These are phyloP conservation scores for Coemansia sp. DNA, from an alignment of 192 early-diverging fungal species.

Conservation along the genomic window DNA sequence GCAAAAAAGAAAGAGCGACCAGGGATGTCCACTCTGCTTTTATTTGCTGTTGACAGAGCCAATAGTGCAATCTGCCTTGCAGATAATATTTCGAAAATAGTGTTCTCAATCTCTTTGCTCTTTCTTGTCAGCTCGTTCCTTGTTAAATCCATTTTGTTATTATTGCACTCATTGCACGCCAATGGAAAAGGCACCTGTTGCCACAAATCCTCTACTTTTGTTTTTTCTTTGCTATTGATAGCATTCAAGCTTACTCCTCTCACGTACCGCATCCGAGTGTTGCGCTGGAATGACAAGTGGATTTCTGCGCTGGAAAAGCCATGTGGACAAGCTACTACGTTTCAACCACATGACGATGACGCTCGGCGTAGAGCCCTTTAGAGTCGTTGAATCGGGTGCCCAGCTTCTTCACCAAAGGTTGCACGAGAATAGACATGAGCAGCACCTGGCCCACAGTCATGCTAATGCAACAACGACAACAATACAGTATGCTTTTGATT, in stretches of 20 bases:
- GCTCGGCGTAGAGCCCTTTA: constrained; percentile 41
- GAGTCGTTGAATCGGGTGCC: constrained; percentile 23
- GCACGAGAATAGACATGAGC: constrained; percentile 15
- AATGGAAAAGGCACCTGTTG: not conserved
- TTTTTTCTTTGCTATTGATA: not conserved
- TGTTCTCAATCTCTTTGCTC: not conserved
- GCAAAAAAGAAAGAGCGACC: too few species aligned
- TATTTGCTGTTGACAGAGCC: not conserved
- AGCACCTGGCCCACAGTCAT: constrained; percentile 18
- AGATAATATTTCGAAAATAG: not conserved
- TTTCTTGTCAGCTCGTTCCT: not conserved
- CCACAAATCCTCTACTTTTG: not conserved
- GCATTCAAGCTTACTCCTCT: too few species aligned
- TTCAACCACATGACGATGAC: constrained; percentile 58
- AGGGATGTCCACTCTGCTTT: not conserved
- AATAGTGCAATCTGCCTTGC: not conserved
- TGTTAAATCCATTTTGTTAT: not conserved
- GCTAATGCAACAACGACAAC: constrained; percentile 30
- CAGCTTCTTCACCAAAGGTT: constrained; percentile 4
- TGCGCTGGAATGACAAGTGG: constrained; percentile 36
- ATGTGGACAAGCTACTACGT: constrained; percentile 53
- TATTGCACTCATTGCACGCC: not conserved
- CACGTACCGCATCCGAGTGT: not conserved
- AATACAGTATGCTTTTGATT: constrained; percentile 56
- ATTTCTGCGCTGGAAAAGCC: constrained; percentile 52